These are phyloP conservation scores for Tilletia indica DNA, from an alignment of 1,284 basidiomycete species.

Conservation along the genomic window DNA sequence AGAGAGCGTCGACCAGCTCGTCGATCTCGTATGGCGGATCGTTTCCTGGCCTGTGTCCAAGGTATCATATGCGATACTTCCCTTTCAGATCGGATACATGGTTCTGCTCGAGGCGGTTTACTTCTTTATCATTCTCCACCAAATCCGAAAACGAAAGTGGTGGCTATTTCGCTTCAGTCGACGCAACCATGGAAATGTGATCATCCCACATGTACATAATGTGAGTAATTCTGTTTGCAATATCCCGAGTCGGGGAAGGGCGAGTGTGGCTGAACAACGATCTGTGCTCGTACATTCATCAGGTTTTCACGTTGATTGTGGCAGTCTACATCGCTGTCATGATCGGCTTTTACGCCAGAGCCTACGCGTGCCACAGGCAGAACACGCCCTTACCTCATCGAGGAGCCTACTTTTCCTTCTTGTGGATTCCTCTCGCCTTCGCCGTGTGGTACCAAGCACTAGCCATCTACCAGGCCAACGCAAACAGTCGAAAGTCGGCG, in stretches of 20 bases:
- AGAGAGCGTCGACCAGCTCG: neutral
- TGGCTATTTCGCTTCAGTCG: neutral
- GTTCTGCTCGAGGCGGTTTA: neutral
- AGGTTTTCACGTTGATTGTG: neutral
- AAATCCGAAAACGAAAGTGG: neutral
- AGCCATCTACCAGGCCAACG: neutral
- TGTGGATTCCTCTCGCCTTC: constrained; percentile 1
- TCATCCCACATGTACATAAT: neutral
- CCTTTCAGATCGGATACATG: neutral
- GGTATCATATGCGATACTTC: neutral
- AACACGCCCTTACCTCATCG: neutral
- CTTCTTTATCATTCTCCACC: neutral
- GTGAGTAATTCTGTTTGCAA: neutral
- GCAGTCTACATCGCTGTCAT: neutral
- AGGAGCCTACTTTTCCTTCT: neutral
- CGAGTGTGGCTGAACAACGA: neutral
- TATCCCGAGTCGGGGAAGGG: no score
- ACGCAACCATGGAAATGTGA: neutral
- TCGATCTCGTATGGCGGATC: neutral
- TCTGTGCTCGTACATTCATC: neutral
- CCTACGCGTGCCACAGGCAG: neutral
- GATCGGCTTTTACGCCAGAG: neutral
- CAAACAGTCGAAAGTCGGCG: neutral
- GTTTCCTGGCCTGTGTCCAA: neutral
- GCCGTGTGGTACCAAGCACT: neutral